Conservation (phyloP, 352 stramenopile species). For the Thraustochytrium striatum region DNA sequence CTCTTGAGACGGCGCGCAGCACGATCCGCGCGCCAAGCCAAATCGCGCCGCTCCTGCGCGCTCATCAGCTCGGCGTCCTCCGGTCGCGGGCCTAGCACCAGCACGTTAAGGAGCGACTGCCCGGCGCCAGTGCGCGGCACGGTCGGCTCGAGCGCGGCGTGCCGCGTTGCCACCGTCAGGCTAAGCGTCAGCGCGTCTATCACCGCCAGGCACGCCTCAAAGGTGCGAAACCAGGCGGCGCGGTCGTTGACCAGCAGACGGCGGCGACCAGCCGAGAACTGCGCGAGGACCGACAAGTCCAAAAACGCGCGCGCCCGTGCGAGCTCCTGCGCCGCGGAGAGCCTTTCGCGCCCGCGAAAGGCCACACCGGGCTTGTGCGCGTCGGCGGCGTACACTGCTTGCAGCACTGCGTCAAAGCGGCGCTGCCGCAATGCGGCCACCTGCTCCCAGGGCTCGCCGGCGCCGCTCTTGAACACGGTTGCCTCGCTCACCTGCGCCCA, state of each 20-base stretch:
- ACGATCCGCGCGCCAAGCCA: conserved; percentile 20
- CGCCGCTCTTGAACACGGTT: background rate
- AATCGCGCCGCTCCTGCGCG: conserved; percentile 2
- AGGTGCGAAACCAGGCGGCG: background rate
- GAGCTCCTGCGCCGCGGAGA: background rate
- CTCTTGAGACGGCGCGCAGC: background rate
- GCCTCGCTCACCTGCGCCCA: conserved; percentile 26
- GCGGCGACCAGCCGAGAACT: background rate
- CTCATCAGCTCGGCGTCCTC: background rate
- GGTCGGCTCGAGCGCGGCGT: conserved; percentile 17
- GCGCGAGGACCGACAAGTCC: conserved; percentile 8
- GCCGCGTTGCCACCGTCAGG: conserved; percentile 25
- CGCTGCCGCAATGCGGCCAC: background rate
- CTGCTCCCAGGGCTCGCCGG: conserved; percentile 13
- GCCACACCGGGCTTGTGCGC: background rate
- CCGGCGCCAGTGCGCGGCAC: background rate
- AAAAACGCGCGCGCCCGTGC: conserved; percentile 15
- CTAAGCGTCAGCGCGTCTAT: conserved; percentile 11
- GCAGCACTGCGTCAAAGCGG: conserved; percentile 14
- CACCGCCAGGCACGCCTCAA: conserved; percentile 25
- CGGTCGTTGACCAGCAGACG: background rate
- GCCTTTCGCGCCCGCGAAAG: background rate
- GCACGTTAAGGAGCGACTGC: conserved; percentile 18
- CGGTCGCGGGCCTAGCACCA: conserved; percentile 14
- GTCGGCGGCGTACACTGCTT: conserved; percentile 33